Base-by-base conservation (phyloP, 2,329 filamentous ascomycete genomes). In the Pseudogymnoascus sp. region DNA sequence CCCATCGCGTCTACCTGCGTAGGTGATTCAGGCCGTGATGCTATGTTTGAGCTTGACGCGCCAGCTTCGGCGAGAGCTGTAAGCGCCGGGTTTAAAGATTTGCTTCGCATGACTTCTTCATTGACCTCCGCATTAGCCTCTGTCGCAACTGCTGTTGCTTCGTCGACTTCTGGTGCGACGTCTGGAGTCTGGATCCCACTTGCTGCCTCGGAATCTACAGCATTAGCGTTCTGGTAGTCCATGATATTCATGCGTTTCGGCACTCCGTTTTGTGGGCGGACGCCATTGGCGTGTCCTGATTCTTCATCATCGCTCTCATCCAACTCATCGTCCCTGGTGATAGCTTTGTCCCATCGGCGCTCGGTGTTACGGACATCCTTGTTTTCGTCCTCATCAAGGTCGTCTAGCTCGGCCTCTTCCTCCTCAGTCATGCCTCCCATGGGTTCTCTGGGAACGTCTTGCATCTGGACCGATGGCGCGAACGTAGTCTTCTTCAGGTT, bases 271-370 rank as follows among this genome's bases (percentile, higher is more conserved):
- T 76, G 74, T 36, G 75, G 75, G 57, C 70, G 71, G 42, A 92
- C 82, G 14, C 92, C 93, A 68, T 95, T 91, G 39, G 83, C 82
- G 45, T 80, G 80, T 45, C 84, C 84, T 75, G 91, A 85, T 10
- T 96, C 91, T 70, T 97, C 93, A 65, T 96, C 91, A 66, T 96
- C 92, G 67, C 90, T 96, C 47, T 95, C 90, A 65, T 92, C 90
- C 47, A 93, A 85, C 72, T 97, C 93, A 69, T 89, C 90, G 6
- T 90, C 85, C 64, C 90, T 85, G 62, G 86, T 83, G 26, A 91
- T 83, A 60, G 84, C 86, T 74, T 92, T 87, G 67, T 97, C 93
- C 80, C 90, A 92, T 67, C 87, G 85, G 37, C 90, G 87, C 74
- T 95, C 84, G 0, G 91, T 96, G 75, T 88, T 86, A 26, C 93